A percentile compares a stretch with the other conserved stretches of the same genome.
Conservation (phyloP, 306 rosid genomes). For the Abrus precatorius region DNA sequence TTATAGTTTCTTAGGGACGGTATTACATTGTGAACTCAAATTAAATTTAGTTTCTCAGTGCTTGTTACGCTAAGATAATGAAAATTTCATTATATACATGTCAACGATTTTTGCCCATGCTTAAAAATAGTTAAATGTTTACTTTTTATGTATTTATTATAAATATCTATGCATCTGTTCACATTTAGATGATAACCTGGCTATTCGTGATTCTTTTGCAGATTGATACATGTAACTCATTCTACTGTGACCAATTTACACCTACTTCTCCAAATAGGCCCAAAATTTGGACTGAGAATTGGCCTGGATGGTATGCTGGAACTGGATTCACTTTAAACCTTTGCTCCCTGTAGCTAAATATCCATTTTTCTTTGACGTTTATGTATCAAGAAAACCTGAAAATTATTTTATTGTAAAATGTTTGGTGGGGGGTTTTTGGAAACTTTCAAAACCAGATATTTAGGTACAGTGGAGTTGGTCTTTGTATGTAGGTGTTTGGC, state of each 20-base stretch:
- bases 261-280: constrained; percentile 90
- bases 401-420: not conserved
- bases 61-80: constrained; percentile 33
- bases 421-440: not conserved
- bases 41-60: constrained; percentile 1
- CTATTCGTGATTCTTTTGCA: constrained; percentile 56
- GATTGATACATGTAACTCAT: constrained; percentile 93
- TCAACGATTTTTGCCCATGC: not conserved
- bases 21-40: constrained; percentile 23
- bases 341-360: constrained; percentile 11
- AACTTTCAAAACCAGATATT: not conserved
- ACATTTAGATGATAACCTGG: constrained; percentile 35
- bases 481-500: constrained; percentile 9
- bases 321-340: constrained; percentile 33
- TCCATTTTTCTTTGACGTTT: constrained; percentile 29
- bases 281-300: constrained; percentile 96
- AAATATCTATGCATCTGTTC: constrained; percentile 28
- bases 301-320: constrained; percentile 93
- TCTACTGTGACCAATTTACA: constrained; percentile 88
- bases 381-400: constrained; percentile 12
- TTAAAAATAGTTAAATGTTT: not conserved
- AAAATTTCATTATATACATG: not conserved
- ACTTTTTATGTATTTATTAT: not conserved
- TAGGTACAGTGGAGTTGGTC: not conserved
- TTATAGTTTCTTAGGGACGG: constrained; percentile 31